These are phyloP conservation scores for Verticillium albo-atrum DNA, from an alignment of 2,329 filamentous ascomycete species.

Conservation along the genomic window DNA sequence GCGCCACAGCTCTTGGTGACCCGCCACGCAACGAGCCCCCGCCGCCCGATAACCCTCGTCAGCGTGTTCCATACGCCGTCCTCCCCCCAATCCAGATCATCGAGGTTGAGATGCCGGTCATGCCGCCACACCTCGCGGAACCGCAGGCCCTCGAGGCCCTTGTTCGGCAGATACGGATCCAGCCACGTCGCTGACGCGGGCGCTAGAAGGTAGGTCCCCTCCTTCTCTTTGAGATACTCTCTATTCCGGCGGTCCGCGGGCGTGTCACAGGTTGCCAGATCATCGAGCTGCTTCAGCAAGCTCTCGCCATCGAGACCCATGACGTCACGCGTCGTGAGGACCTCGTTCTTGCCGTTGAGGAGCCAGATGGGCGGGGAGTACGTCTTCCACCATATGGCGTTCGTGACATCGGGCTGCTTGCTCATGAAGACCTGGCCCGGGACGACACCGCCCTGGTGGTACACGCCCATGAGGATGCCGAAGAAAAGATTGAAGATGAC, in stretches of 20 bases:
- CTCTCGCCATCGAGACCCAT: conserved; percentile 64
- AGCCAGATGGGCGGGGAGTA: conserved; percentile 80
- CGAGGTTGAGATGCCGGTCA: conserved; percentile 65
- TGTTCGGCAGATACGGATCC: conserved; percentile 57
- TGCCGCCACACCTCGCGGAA: conserved; percentile 70
- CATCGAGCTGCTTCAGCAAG: conserved; percentile 55
- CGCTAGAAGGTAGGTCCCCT: conserved; percentile 67
- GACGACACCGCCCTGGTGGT: conserved; percentile 76
- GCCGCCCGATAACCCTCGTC: conserved; percentile 58
- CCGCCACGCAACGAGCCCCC: conserved; percentile 59
- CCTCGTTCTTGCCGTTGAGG: conserved; percentile 68
- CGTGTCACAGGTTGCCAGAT: conserved; percentile 59
- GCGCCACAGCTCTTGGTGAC: conserved; percentile 55
- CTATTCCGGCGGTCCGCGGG: conserved; percentile 49
- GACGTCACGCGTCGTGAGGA: conserved; percentile 66
- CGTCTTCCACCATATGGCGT: conserved; percentile 81
- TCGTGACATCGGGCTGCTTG: conserved; percentile 61
- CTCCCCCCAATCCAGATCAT: conserved; percentile 75
- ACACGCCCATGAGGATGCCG: conserved; percentile 72
- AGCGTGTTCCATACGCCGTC: conserved; percentile 73
- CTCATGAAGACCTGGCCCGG: conserved; percentile 73
- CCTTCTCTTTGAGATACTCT: conserved; percentile 56
- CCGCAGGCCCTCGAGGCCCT: conserved; percentile 52
- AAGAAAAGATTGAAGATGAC: conserved; percentile 64
- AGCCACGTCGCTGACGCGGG: conserved; percentile 68